Evolutionary conservation across 2,329 filamentous ascomycete species (phyloP).

Genomic region (Fusarium marasasianum): DNA sequence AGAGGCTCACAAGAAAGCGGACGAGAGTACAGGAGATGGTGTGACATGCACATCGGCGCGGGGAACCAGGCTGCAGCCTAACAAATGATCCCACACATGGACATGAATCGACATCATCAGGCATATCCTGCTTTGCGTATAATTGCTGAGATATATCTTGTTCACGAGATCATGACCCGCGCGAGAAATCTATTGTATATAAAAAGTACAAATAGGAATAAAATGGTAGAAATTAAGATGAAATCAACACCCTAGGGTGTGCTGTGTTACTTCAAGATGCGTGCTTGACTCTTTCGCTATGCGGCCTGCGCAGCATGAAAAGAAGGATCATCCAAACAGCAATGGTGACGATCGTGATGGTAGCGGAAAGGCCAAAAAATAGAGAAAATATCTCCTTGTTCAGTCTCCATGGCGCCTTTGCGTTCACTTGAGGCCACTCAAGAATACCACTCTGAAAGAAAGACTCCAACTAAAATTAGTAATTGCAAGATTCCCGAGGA

Average conservation of each 20-base stretch:
- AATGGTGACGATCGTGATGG: not conserved
- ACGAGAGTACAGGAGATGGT: not conserved
- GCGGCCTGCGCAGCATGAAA: slow-evolving; percentile 5
- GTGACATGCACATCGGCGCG: not conserved
- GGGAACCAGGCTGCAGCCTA: not conserved
- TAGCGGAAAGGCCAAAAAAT: slow-evolving; percentile 5
- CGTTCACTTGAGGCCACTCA: not conserved
- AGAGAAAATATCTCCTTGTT: slow-evolving; percentile 5
- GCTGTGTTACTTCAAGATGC: not conserved
- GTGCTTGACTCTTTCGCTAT: not conserved
- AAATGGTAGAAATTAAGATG: not conserved
- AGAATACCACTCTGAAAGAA: slow-evolving; percentile 34
- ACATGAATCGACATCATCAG: not conserved
- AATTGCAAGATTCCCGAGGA: not conserved
- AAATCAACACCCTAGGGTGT: not conserved
- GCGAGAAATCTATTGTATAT: not conserved
- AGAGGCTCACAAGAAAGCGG: not conserved
- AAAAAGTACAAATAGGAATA: not conserved
- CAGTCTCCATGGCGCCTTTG: not conserved
- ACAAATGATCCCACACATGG: not conserved
- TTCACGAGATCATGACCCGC: not conserved
- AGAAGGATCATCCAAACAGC: not conserved
- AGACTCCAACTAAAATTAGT: not conserved
- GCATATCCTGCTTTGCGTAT: not conserved
- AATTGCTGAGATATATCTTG: not conserved